These are phyloP conservation scores for Trichaptum fuscoviolaceum DNA, from an alignment of 768 basidiomycete species.

Conservation along the genomic window DNA sequence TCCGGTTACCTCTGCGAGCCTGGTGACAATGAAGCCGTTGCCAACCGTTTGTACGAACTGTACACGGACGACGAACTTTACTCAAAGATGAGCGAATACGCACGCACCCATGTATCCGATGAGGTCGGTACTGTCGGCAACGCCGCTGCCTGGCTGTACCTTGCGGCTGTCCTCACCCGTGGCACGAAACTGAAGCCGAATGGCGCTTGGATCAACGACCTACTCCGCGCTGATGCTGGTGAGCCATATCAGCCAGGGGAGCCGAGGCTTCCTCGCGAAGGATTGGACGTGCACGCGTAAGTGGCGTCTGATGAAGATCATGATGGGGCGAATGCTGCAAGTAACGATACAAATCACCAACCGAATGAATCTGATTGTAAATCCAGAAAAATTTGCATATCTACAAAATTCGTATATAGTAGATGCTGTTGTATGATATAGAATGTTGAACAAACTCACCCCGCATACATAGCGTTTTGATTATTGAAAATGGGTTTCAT, in stretches of 20 bases:
- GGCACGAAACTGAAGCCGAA: constrained; percentile 75
- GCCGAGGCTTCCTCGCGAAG: constrained; percentile 63
- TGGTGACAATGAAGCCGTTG: constrained; percentile 72
- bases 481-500: background rate
- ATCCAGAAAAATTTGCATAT: constrained; percentile 7
- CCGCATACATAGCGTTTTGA: background rate
- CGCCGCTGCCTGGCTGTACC: constrained; percentile 56
- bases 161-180: constrained; percentile 69
- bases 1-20: constrained; percentile 81
- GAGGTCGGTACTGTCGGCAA: constrained; percentile 85
- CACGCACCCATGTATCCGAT: constrained; percentile 73
- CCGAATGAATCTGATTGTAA: constrained; percentile 6
- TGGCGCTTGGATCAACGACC: constrained; percentile 82
- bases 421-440: constrained; percentile 11
- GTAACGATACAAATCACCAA: constrained; percentile 5
- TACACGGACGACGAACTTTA: constrained; percentile 68
- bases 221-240: constrained; percentile 70
- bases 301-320: constrained; percentile 8
- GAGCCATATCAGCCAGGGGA: constrained; percentile 64
- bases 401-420: constrained; percentile 4
- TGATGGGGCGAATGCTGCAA: constrained; percentile 13
- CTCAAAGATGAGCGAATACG: constrained; percentile 47
- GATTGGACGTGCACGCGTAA: constrained; percentile 53
- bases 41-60: constrained; percentile 69
- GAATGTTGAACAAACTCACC: constrained; percentile 8